Evolutionary conservation across 2,329 filamentous ascomycete genomes (phyloP).

Genomic region (Colletotrichum tropicicola): DNA sequence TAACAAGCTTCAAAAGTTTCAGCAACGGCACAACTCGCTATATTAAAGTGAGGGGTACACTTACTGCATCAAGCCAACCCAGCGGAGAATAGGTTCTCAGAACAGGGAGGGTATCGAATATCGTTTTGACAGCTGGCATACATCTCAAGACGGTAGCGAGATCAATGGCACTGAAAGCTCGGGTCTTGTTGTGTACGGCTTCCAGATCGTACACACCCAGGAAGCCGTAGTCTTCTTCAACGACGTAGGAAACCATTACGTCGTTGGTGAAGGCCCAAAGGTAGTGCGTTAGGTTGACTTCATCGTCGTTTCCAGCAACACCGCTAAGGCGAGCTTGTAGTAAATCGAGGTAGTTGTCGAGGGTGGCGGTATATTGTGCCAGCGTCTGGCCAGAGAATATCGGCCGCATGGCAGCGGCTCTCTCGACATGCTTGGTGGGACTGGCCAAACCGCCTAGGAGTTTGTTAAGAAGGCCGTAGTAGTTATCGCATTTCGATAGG

Average conservation of each 20-base stretch:
- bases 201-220: constrained; percentile 13
- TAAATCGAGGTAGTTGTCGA: constrained; percentile 14
- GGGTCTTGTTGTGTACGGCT: constrained; percentile 23
- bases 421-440: constrained; percentile 9
- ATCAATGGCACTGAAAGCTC: constrained; percentile 32
- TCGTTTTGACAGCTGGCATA: constrained; percentile 25
- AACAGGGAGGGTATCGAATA: constrained; percentile 18
- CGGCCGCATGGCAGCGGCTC: constrained; percentile 28
- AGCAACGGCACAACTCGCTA: neutral
- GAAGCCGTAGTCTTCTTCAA: constrained; percentile 26
- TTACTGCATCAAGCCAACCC: constrained; percentile 31
- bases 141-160: constrained; percentile 29
- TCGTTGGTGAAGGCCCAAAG: constrained; percentile 32
- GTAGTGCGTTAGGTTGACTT: constrained; percentile 17
- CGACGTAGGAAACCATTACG: constrained; percentile 31
- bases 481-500: constrained; percentile 29
- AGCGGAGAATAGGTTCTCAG: constrained; percentile 26
- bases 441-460: constrained; percentile 26
- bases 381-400: constrained; percentile 29
- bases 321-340: neutral
- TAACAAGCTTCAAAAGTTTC: neutral
- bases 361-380: neutral
- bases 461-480: constrained; percentile 29
- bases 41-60: neutral
- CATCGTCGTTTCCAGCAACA: neutral